These are phyloP conservation scores for Cyberlindnera samutprakarnensis DNA, from an alignment of 805 yeast genomes.

Conservation along the genomic window DNA sequence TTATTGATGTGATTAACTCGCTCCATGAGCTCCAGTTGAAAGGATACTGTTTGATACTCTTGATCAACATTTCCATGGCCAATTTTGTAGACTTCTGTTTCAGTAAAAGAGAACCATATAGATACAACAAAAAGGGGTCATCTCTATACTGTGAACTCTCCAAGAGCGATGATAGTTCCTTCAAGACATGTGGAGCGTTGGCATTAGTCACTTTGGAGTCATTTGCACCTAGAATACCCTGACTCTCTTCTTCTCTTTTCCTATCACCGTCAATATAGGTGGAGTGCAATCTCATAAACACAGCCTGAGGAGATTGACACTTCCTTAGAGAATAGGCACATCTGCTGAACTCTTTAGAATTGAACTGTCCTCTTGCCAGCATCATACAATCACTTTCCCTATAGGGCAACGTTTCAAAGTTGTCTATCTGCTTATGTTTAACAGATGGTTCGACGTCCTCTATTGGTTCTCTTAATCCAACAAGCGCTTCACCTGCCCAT, in stretches of 20 bases:
- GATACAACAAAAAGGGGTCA: slow-evolving; percentile 58
- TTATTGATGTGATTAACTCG: slow-evolving; percentile 59
- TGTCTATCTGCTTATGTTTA: no score
- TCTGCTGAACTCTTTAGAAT: slow-evolving; percentile 78
- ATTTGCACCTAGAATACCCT: slow-evolving; percentile 47
- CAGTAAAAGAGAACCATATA: slow-evolving; percentile 61
- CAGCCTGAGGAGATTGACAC: slow-evolving; percentile 42
- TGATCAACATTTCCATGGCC: slow-evolving; percentile 56
- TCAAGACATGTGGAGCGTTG: slow-evolving; percentile 28
- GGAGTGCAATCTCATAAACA: slow-evolving; percentile 64
- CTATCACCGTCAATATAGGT: slow-evolving; percentile 73
- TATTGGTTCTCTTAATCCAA: no score
- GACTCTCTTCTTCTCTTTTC: slow-evolving; percentile 59
- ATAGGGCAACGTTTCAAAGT: no score
- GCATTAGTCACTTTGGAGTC: slow-evolving; percentile 25
- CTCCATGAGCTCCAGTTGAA: slow-evolving; percentile 94
- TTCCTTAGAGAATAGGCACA: slow-evolving; percentile 52
- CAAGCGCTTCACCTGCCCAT: slow-evolving; percentile 79
- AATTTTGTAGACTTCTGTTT: slow-evolving; percentile 50
- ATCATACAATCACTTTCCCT: slow-evolving; percentile 42
- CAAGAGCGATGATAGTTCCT: slow-evolving; percentile 33
- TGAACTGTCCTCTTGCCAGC: slow-evolving; percentile 69
- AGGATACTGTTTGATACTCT: slow-evolving; percentile 62
- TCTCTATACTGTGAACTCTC: slow-evolving; percentile 21
- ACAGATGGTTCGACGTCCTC: no score